These are phyloP conservation scores for Pseudohyphozyma bogoriensis DNA, from an alignment of 768 basidiomycete species.

Conservation along the genomic window DNA sequence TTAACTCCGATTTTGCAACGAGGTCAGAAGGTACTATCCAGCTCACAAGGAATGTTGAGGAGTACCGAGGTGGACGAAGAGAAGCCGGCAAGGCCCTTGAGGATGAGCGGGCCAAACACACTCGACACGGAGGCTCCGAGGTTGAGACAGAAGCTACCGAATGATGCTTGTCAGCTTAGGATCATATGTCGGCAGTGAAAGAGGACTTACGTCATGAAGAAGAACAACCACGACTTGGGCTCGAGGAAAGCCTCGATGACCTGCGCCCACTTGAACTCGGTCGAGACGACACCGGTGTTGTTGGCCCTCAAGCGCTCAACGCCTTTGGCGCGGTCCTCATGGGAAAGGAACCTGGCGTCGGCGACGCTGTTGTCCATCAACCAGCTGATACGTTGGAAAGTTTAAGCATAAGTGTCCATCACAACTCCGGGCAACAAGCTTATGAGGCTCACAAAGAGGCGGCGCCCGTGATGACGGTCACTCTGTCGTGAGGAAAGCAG, in stretches of 20 bases:
- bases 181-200: not conserved
- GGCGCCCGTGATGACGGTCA: too few relatives aligned
- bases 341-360: constrained; percentile 28
- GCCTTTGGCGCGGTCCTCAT: constrained; percentile 30
- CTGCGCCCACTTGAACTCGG: constrained; percentile 19
- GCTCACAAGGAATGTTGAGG: constrained; percentile 7
- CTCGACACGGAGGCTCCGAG: constrained; percentile 17
- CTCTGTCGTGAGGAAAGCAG: too few relatives aligned
- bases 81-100: constrained; percentile 24
- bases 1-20: not conserved
- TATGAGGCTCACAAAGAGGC: too few relatives aligned
- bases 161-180: not conserved
- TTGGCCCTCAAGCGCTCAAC: constrained; percentile 32
- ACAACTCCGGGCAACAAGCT: too few relatives aligned
- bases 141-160: constrained; percentile 7
- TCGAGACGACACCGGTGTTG: constrained; percentile 5
- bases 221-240: constrained; percentile 27
- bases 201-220: constrained; percentile 12
- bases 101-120: constrained; percentile 31
- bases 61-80: not conserved
- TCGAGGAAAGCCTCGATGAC: constrained; percentile 24
- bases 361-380: constrained; percentile 28
- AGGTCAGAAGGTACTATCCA: too few relatives aligned
- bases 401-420: too few relatives aligned
- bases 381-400: too few relatives aligned